phyloP scores from a whole-genome alignment of 495 filamentous ascomycete species.

The Penicillium desertorum region DNA sequence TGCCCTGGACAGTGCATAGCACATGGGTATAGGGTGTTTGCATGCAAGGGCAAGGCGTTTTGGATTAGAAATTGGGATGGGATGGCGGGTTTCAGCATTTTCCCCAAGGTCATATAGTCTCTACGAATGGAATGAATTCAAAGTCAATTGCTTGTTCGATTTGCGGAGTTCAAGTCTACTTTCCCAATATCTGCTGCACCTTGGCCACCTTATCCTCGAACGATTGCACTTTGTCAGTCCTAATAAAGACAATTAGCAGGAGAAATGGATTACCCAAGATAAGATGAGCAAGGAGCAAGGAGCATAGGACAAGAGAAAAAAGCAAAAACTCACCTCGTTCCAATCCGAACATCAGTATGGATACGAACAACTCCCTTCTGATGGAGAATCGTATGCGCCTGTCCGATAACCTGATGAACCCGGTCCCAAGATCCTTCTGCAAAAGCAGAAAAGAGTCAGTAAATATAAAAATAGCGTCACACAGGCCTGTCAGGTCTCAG shows the following conservation, averaged over 20 bases:
- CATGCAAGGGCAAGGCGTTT: not conserved
- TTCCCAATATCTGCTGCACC: constrained; percentile 56
- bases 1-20: constrained; percentile 20
- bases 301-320: no score
- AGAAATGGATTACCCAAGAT: not conserved
- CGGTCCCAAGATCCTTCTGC: constrained; percentile 89
- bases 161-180: constrained; percentile 12
- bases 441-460: not conserved
- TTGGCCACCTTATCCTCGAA: constrained; percentile 66
- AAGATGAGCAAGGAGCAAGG: no score
- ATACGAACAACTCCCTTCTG: constrained; percentile 76
- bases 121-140: constrained; percentile 3
- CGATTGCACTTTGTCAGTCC: constrained; percentile 68
- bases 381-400: constrained; percentile 84
- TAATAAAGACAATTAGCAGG: constrained; percentile 21
- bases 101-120: not conserved
- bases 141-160: not conserved
- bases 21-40: constrained; percentile 16
- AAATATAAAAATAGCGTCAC: not conserved
- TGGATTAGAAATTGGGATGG: not conserved
- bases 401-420: constrained; percentile 84
- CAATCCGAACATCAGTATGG: constrained; percentile 85
- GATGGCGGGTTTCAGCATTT: not conserved
- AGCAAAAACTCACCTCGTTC: constrained; percentile 63
- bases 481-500: not conserved